Percentiles rank a stretch among this genome's conserved stretches.
These are phyloP conservation scores for Sarocladium kiliense DNA, from an alignment of 2,329 filamentous ascomycete genomes.

Conservation along the genomic window DNA sequence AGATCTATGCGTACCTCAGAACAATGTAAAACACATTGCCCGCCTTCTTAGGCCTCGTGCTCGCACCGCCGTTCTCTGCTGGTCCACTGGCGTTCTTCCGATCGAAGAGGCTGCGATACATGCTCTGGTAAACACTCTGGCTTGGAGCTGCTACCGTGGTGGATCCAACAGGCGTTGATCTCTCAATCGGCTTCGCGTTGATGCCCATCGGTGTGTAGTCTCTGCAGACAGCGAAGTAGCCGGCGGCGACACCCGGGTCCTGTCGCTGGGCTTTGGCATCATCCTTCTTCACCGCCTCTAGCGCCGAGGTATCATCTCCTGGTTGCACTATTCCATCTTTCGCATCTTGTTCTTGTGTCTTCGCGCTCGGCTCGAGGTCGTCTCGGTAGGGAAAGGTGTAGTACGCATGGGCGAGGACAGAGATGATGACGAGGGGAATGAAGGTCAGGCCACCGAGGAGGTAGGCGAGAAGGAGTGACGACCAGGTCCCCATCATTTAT, in stretches of 20 bases:
- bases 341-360: conserved; percentile 15
- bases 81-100: conserved; percentile 52
- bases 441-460: conserved; percentile 85
- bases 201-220: conserved; percentile 89
- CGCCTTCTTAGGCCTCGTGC: conserved; percentile 56
- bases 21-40: conserved; percentile 94
- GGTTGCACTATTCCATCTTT: conserved; percentile 45
- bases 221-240: conserved; percentile 91
- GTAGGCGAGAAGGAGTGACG: conserved; percentile 67
- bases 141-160: conserved; percentile 71
- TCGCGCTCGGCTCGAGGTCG: conserved; percentile 25
- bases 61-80: conserved; percentile 42
- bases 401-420: conserved; percentile 62
- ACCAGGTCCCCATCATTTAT: conserved; percentile 43
- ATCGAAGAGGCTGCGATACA: conserved; percentile 96
- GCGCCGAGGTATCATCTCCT: conserved; percentile 58
- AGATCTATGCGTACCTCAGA: conserved; percentile 55
- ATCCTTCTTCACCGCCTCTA: conserved; percentile 59
- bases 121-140: conserved; percentile 93
- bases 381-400: conserved; percentile 56
- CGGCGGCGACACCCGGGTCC: conserved; percentile 75
- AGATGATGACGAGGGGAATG: conserved; percentile 62
- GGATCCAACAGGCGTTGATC: conserved; percentile 73
- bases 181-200: conserved; percentile 87
- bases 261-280: conserved; percentile 53